Evolutionary conservation across 2,329 filamentous ascomycete genomes (phyloP), one percentile per base, ranked within the genome.

Genomic region (Gremmenia infestans): DNA sequence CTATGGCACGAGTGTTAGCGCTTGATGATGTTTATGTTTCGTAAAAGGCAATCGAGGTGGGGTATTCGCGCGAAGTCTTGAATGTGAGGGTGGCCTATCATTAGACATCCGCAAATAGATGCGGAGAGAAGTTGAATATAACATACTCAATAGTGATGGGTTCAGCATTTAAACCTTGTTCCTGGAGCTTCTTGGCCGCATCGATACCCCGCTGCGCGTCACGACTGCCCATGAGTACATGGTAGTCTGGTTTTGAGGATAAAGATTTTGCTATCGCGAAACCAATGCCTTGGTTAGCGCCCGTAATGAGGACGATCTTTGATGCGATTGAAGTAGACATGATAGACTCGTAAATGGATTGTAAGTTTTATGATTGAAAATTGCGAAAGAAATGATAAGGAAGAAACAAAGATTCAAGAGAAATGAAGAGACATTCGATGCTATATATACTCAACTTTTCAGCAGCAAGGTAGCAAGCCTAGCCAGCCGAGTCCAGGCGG

Each of bases 231-330:
- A 61, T 40, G 11, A 61, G 25, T 12, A 63, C 28, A 42, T 60
- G 51, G 28, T 60, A 63, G 11, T 28, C 22, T 23, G 53, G 39
- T 6, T 49, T 40, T 17, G 49, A 19, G n/a, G 50, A 32, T 12
- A 61, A 54, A 19, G 55, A 57, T 4, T 65, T 67, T 9, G 69
- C 68, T 0, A 73, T 68, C 49, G 75, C 74, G 1, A 70, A 66
- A 1, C 74, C 73, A 1, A 77, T 65, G 5, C 75, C 75, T 3
- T 66, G 67, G 52, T 77, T 77, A 11, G 72, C 69, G 2, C 75
- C 75, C 0, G 73, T 74, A 2, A 75, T 66, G 3, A 76, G 37
- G 37, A 40, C 37, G 15, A 40, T 40, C 37, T 40, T 40, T 15
- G 37, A 40, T n/a, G n/a, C 37, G 37, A 32, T 12, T 32, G 37